Conservation (phyloP, 768 basidiomycete species). For the Rhizopogon vesiculosus region DNA sequence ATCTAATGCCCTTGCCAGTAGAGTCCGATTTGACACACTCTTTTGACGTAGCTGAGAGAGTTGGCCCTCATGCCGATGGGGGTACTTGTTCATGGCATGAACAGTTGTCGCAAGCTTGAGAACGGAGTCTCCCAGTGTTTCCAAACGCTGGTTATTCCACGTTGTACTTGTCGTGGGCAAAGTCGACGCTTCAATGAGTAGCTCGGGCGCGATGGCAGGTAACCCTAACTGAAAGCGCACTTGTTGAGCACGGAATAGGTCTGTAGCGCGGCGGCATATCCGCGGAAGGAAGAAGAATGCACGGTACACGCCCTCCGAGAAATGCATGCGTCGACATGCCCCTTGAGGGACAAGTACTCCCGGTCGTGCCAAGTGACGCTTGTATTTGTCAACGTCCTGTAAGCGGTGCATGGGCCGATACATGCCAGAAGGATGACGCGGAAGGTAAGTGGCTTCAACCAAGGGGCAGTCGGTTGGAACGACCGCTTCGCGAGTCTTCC, state of each 20-base stretch:
- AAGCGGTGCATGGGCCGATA: slow-evolving; percentile 30
- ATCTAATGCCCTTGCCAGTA: slow-evolving; percentile 63
- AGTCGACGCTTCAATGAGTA: slow-evolving; percentile 71
- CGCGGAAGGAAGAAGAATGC: slow-evolving; percentile 60
- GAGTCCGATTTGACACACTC: slow-evolving; percentile 64
- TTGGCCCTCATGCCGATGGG: slow-evolving; percentile 80
- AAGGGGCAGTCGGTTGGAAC: slow-evolving; percentile 58
- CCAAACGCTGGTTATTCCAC: slow-evolving; percentile 81
- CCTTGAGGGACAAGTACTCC: slow-evolving; percentile 35
- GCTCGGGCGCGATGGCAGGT: slow-evolving; percentile 51
- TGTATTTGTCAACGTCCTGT: slow-evolving; percentile 22
- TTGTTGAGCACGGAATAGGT: slow-evolving; percentile 53
- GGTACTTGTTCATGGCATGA: slow-evolving; percentile 72
- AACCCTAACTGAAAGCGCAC: slow-evolving; percentile 53
- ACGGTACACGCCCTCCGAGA: slow-evolving; percentile 45
- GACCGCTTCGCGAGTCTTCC: slow-evolving; percentile 36
- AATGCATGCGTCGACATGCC: slow-evolving; percentile 49
- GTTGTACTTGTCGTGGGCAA: slow-evolving; percentile 58
- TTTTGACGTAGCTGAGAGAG: slow-evolving; percentile 60
- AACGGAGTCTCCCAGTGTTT: slow-evolving; percentile 84
- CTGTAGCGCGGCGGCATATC: slow-evolving; percentile 62
- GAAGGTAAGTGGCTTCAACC: slow-evolving; percentile 46
- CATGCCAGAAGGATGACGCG: slow-evolving; percentile 35
- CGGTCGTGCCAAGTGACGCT: slow-evolving; percentile 18
- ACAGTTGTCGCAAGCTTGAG: slow-evolving; percentile 73